Conservation (phyloP, 2,329 filamentous ascomycete genomes). For the Aspergillus costaricaensis region DNA sequence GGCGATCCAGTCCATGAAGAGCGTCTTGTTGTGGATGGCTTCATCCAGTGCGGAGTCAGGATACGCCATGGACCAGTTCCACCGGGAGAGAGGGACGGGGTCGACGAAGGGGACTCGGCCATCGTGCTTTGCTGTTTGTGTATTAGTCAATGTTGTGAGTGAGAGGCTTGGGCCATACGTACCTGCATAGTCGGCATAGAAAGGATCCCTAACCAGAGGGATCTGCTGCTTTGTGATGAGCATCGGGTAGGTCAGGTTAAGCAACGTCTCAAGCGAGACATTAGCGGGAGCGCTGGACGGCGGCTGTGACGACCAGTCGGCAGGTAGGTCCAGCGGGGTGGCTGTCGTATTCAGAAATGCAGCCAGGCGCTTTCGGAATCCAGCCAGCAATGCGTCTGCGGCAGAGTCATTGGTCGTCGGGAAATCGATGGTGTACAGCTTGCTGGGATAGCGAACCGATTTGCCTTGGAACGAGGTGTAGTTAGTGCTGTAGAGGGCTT, state of each 20-base stretch:
- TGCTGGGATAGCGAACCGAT: constrained; percentile 31
- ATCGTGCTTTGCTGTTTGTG: constrained; percentile 34
- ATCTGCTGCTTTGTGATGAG: constrained; percentile 44
- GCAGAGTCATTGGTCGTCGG: constrained; percentile 40
- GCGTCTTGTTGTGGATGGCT: constrained; percentile 54
- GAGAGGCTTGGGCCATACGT: background rate
- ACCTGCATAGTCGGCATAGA: constrained; percentile 53
- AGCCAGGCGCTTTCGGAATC: constrained; percentile 48
- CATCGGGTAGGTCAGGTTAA: constrained; percentile 26
- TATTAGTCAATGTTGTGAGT: background rate
- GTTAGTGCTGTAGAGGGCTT: constrained; percentile 49
- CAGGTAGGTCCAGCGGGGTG: constrained; percentile 17
- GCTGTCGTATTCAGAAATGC: constrained; percentile 38
- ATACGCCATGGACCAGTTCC: constrained; percentile 49
- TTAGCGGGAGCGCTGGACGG: constrained; percentile 32
- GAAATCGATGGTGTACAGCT: constrained; percentile 29
- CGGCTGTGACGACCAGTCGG: constrained; percentile 23
- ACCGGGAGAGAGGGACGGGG: constrained; percentile 51
- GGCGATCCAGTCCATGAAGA: constrained; percentile 47
- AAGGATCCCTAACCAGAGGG: constrained; percentile 49
- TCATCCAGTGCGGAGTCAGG: constrained; percentile 42
- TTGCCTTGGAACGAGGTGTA: constrained; percentile 35
- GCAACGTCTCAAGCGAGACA: constrained; percentile 32
- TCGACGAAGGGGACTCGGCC: constrained; percentile 54
- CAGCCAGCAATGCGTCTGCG: constrained; percentile 39